A percentile compares a stretch with the other conserved stretches of the same genome.
Evolutionary conservation across 345 rosid species (phyloP).

Genomic region (Gossypium turneri): DNA sequence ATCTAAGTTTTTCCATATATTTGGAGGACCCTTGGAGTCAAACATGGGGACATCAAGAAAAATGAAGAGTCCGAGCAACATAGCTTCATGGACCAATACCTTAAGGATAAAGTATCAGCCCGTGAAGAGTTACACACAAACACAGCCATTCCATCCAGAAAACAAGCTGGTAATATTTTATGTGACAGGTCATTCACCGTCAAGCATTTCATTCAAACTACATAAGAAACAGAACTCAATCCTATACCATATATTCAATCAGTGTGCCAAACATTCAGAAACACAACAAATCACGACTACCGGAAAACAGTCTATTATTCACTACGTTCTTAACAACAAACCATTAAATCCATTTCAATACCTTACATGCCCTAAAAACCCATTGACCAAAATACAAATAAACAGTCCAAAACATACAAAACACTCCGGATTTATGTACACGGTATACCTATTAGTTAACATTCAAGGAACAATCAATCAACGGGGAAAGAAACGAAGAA

Average conservation of each 20-base stretch:
- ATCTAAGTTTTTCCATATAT: too few relatives aligned
- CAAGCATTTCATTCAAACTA: neutral
- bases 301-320: neutral
- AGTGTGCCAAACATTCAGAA: neutral
- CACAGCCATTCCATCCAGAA: neutral
- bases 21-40: too few relatives aligned
- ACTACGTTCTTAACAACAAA: conserved; percentile 1
- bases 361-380: neutral
- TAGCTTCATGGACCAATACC: too few relatives aligned
- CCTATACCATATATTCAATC: neutral
- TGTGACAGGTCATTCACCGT: neutral
- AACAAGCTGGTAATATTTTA: neutral
- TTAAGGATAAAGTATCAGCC: neutral
- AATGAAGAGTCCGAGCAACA: too few relatives aligned
- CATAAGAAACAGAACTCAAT: neutral
- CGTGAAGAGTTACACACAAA: neutral
- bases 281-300: neutral
- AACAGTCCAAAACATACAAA: neutral
- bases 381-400: neutral
- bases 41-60: too few relatives aligned
- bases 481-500: neutral
- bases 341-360: neutral
- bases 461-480: neutral
- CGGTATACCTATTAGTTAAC: neutral
- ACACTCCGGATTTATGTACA: too few relatives aligned